phyloP scores from a whole-genome alignment of 2,329 filamentous ascomycete genomes.

The Penicillium sp. region DNA sequence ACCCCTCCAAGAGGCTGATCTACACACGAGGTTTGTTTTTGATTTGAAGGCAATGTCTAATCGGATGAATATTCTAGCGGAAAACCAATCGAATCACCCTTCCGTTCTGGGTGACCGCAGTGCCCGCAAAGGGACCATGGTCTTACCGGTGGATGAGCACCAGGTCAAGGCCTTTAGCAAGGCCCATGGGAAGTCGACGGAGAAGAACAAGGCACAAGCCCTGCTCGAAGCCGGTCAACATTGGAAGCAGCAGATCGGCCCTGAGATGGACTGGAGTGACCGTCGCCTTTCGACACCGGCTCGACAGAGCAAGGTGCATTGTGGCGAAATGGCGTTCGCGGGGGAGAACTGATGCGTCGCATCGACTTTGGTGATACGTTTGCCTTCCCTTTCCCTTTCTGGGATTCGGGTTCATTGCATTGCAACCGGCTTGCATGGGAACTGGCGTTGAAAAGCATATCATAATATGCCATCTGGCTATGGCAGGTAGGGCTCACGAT shows the following conservation, averaged over 20 bases:
- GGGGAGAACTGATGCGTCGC: constrained; percentile 18
- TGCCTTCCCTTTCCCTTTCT: not conserved
- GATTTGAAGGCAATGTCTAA: constrained; percentile 17
- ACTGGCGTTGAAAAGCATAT: not conserved
- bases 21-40: constrained; percentile 9
- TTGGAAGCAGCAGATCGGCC: constrained; percentile 54
- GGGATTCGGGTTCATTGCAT: not conserved
- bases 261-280: constrained; percentile 55
- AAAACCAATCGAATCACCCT: not conserved
- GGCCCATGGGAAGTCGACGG: constrained; percentile 43
- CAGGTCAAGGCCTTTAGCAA: constrained; percentile 44
- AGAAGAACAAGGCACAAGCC: constrained; percentile 49
- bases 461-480: not conserved
- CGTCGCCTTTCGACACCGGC: constrained; percentile 54
- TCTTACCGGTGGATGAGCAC: constrained; percentile 37
- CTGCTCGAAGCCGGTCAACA: constrained; percentile 48
- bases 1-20: constrained; percentile 22
- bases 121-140: constrained; percentile 32
- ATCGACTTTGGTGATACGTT: not conserved
- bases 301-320: constrained; percentile 51
- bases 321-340: constrained; percentile 51
- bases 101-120: not conserved
- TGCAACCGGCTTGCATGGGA: not conserved
- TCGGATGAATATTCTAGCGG: constrained; percentile 12
- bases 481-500: not conserved